These are phyloP conservation scores for Salvia hispanica DNA, from an alignment of 257 asterid genomes.

Conservation along the genomic window DNA sequence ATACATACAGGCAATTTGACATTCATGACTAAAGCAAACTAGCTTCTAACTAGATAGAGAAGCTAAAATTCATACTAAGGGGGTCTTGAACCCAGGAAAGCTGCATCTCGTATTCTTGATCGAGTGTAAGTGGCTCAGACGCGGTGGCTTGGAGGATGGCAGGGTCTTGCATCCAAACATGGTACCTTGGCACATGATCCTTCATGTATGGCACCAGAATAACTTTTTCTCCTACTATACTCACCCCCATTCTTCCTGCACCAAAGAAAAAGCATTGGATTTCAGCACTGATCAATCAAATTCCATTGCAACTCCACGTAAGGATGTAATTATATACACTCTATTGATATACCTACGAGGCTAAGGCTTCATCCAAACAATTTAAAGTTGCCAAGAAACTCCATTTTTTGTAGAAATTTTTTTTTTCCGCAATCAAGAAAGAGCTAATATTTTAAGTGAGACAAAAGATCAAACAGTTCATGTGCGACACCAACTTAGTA, in stretches of 20 bases:
- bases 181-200: slow-evolving; percentile 86
- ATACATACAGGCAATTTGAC: neutral
- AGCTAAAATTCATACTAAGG: slow-evolving; percentile 46
- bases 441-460: slow-evolving; percentile 27
- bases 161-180: slow-evolving; percentile 91
- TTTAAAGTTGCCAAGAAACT: neutral
- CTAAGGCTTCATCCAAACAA: slow-evolving; percentile 5
- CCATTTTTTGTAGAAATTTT: neutral
- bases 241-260: slow-evolving; percentile 51
- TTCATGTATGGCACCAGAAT: slow-evolving; percentile 83
- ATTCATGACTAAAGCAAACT: neutral
- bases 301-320: neutral
- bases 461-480: slow-evolving; percentile 32
- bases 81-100: slow-evolving; percentile 85
- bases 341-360: neutral
- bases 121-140: slow-evolving; percentile 82
- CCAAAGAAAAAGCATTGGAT: neutral
- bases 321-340: neutral
- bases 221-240: slow-evolving; percentile 79
- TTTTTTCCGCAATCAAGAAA: neutral
- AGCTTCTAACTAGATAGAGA: slow-evolving; percentile 8
- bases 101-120: slow-evolving; percentile 85
- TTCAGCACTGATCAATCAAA: slow-evolving; percentile 10
- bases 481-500: slow-evolving; percentile 13
- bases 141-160: slow-evolving; percentile 88